Conservation (phyloP, 2,329 filamentous ascomycete species). For the Bisporella sp. region DNA sequence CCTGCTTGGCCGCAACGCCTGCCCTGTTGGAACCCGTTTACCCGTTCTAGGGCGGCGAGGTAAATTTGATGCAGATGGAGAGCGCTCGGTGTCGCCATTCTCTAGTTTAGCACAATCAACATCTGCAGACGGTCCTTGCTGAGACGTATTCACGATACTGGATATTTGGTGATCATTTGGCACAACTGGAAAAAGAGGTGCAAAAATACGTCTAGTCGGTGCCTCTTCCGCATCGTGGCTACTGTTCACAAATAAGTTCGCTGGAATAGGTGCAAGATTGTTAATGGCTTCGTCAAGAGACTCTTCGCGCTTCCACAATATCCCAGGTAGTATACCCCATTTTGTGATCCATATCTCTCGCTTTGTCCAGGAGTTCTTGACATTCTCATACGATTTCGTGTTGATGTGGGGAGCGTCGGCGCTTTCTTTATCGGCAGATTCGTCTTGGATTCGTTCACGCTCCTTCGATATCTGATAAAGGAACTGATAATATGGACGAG, state of each 20-base stretch:
- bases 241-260: conserved; percentile 12
- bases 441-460: conserved; percentile 22
- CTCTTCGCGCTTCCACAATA: conserved; percentile 27
- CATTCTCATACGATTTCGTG: conserved; percentile 22
- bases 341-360: conserved; percentile 23
- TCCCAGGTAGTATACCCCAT: conserved; percentile 25
- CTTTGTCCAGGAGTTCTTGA: conserved; percentile 24
- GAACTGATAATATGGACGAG: conserved; percentile 24
- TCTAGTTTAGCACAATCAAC: neutral
- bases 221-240: conserved; percentile 8
- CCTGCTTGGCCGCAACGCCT: too few species aligned
- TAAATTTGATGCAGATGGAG: conserved; percentile 1
- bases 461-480: conserved; percentile 20
- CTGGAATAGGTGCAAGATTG: conserved; percentile 3
- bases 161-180: conserved; percentile 8
- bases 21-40: conserved; percentile 6
- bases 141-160: conserved; percentile 1
- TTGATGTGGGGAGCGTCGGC: conserved; percentile 19
- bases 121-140: conserved; percentile 1
- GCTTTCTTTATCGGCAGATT: conserved; percentile 14
- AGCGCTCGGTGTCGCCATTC: conserved; percentile 1
- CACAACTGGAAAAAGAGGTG: conserved; percentile 4
- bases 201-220: conserved; percentile 11
- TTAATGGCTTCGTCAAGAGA: conserved; percentile 8
- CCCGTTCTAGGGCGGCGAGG: neutral